A percentile compares a stretch with the other conserved stretches of the same genome.
Conservation (phyloP, 768 basidiomycete genomes). For the Amanita jacksonii region DNA sequence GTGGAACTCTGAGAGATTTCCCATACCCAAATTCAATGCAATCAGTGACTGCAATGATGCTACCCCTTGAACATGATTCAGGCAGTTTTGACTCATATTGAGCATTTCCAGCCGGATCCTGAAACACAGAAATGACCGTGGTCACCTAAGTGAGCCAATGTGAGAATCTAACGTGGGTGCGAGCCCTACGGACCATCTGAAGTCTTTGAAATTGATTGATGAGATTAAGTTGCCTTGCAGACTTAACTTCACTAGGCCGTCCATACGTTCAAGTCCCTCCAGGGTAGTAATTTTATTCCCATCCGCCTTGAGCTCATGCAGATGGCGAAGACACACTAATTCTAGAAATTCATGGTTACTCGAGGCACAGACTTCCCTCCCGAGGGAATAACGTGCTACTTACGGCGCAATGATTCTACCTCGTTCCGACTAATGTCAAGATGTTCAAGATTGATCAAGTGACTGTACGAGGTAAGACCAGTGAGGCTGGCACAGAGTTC, state of each 20-base stretch:
- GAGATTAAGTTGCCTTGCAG: conserved; percentile 65
- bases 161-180: conserved; percentile 11
- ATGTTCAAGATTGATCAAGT: conserved; percentile 77
- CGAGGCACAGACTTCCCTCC: background rate
- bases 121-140: too few species aligned
- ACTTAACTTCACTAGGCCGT: conserved; percentile 77
- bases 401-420: conserved; percentile 80
- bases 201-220: conserved; percentile 47
- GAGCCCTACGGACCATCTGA: conserved; percentile 54
- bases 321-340: conserved; percentile 70
- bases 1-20: conserved; percentile 8
- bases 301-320: conserved; percentile 88
- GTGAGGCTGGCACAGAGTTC: conserved; percentile 48
- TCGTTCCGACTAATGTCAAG: conserved; percentile 89
- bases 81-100: conserved; percentile 68
- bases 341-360: conserved; percentile 36
- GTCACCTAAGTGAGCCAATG: conserved; percentile 8
- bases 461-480: conserved; percentile 78
- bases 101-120: conserved; percentile 70
- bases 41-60: conserved; percentile 52
- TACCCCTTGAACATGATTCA: conserved; percentile 51
- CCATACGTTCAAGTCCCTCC: conserved; percentile 71
- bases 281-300: conserved; percentile 67
- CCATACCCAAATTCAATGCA: conserved; percentile 79
- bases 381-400: conserved; percentile 24